A percentile compares a stretch with the other conserved stretches of the same genome.
Conservation (phyloP, 768 basidiomycete species). For the Lyophyllum semitale region DNA sequence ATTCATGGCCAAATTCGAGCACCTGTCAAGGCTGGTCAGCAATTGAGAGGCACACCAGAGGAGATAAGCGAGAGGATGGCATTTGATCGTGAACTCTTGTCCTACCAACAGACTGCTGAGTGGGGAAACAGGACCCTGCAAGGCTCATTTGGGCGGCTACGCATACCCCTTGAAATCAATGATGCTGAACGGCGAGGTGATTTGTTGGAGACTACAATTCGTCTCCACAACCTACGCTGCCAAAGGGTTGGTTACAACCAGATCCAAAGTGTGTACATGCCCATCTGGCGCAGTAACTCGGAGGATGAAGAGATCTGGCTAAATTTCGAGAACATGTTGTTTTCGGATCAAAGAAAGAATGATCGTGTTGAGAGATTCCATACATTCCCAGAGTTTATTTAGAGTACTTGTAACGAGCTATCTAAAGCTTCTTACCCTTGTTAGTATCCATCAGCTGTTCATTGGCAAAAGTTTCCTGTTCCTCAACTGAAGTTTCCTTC, state of each 20-base stretch:
- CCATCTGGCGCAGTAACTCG: neutral
- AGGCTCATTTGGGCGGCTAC: constrained; percentile 46
- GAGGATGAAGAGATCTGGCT: constrained; percentile 1
- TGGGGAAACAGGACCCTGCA: constrained; percentile 52
- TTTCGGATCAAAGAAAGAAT: neutral
- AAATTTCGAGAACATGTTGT: neutral
- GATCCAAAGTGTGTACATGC: constrained; percentile 32
- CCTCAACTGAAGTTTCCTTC: no score
- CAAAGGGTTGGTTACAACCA: constrained; percentile 39
- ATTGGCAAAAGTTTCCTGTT: neutral
- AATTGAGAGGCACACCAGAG: constrained; percentile 10
- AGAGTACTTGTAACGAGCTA: neutral
- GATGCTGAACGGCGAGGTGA: constrained; percentile 21
- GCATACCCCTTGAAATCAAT: constrained; percentile 39
- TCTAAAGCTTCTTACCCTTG: neutral
- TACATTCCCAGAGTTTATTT: no score
- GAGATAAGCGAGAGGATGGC: constrained; percentile 23
- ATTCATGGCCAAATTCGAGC: constrained; percentile 27
- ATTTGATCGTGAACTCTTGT: constrained; percentile 37
- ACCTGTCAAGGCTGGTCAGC: constrained; percentile 28
- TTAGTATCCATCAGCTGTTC: neutral
- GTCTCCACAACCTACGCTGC: constrained; percentile 35
- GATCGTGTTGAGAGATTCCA: neutral
- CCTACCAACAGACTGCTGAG: constrained; percentile 50
- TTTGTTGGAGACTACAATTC: constrained; percentile 36